Evolutionary conservation across 139 green algal species (phyloP).

Genomic region (Edaphochlamys debaryana): DNA sequence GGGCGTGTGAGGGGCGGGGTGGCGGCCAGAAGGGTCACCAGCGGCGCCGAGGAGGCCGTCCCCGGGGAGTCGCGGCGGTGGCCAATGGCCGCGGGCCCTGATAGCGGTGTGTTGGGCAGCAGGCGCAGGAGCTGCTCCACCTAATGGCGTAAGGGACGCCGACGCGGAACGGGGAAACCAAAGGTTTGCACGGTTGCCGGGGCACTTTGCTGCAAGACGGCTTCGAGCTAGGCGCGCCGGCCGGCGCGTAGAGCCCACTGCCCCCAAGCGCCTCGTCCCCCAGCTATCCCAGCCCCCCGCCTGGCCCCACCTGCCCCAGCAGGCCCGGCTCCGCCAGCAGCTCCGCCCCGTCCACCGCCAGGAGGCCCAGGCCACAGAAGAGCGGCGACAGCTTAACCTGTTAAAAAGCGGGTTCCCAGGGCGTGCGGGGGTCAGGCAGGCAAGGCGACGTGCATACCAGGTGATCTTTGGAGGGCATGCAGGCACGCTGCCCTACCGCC

Average conservation of each 20-base stretch:
- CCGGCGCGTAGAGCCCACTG: neutral
- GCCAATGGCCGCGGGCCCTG: neutral
- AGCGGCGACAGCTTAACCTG: neutral
- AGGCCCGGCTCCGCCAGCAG: neutral
- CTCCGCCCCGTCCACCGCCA: constrained; percentile 18
- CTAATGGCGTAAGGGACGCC: neutral
- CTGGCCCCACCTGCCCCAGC: neutral
- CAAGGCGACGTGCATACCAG: neutral
- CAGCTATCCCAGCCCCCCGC: no score
- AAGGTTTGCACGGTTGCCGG: neutral
- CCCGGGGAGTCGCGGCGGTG: no score
- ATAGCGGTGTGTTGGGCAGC: constrained; percentile 12
- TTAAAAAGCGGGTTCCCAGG: neutral
- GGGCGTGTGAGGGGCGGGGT: no score
- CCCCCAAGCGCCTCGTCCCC: no score
- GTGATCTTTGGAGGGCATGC: no score
- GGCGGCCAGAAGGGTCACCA: no score
- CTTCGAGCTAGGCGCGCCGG: neutral
- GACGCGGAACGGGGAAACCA: neutral
- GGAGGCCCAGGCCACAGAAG: constrained; percentile 1
- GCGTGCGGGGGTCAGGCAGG: no score
- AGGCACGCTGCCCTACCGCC: no score
- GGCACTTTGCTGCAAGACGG: neutral
- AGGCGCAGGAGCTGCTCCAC: constrained; percentile 17
- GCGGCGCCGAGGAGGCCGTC: neutral